Conservation (phyloP, 139 green algal genomes). For the Spirogloea muscicola region DNA sequence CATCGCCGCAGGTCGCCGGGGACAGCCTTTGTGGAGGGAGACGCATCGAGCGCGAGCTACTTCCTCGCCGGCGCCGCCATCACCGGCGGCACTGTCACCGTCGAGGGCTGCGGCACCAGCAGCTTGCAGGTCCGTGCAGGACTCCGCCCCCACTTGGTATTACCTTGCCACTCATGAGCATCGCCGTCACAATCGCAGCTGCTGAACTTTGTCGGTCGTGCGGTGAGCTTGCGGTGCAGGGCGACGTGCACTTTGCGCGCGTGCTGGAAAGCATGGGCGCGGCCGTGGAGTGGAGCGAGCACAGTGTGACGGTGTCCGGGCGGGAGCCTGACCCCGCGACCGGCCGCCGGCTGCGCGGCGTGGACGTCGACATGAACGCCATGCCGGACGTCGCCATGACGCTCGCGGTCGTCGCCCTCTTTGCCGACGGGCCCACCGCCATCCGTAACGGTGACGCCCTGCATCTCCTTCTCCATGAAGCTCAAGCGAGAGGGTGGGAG, state of each 20-base stretch:
- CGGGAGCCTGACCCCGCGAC: slow-evolving; percentile 19
- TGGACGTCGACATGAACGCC: slow-evolving; percentile 98
- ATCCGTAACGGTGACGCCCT: slow-evolving; percentile 84
- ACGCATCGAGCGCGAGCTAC: slow-evolving; percentile 80
- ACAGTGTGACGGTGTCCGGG: slow-evolving; percentile 90
- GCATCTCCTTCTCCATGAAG: no score
- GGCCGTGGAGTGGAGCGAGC: slow-evolving; percentile 81
- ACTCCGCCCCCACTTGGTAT: no score
- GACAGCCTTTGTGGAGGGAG: slow-evolving; percentile 90
- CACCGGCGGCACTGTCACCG: slow-evolving; percentile 80
- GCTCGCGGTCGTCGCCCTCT: slow-evolving; percentile 88
- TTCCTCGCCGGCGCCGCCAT: slow-evolving; percentile 94
- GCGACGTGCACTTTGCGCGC: slow-evolving; percentile 89
- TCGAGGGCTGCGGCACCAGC: slow-evolving; percentile 90
- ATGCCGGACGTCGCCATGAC: slow-evolving; percentile 99
- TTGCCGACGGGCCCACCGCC: slow-evolving; percentile 80
- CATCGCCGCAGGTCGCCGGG: slow-evolving; percentile 58
- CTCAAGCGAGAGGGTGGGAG: no score
- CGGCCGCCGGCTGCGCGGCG: slow-evolving; percentile 65
- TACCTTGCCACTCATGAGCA: no score
- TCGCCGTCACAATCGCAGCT: no score
- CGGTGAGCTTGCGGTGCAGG: no score
- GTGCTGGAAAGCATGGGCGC: slow-evolving; percentile 96
- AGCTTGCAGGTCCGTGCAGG: slow-evolving; percentile 81
- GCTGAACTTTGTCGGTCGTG: no score